Evolutionary conservation across 2,329 filamentous ascomycete genomes (phyloP).

Genomic region (Thelonectria discophora): DNA sequence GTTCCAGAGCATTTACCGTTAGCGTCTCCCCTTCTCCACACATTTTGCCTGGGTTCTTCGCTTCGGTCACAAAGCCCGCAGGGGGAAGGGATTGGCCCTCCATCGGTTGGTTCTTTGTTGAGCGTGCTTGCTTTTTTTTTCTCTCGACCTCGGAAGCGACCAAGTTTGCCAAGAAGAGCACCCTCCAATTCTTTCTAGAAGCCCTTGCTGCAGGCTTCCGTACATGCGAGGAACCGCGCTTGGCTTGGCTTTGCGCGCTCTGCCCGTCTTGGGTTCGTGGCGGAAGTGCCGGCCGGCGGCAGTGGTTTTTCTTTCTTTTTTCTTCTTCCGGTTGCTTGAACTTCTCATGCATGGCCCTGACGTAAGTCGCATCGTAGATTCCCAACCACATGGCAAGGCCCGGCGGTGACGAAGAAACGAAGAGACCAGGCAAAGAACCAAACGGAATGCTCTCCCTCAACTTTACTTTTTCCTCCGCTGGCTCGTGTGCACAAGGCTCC

Average conservation of each 20-base stretch:
- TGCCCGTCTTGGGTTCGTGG: neutral
- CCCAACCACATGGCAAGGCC: neutral
- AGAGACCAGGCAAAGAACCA: neutral
- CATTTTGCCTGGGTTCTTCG: slow-evolving; percentile 7
- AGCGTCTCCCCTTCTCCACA: neutral
- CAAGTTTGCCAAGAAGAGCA: neutral
- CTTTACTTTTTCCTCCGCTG: neutral
- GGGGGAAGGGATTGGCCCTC: neutral
- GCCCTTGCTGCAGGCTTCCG: slow-evolving; percentile 17
- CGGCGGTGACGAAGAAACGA: neutral
- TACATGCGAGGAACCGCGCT: slow-evolving; percentile 10
- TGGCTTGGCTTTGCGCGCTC: neutral
- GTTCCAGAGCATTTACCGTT: neutral
- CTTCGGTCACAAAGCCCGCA: slow-evolving; percentile 6
- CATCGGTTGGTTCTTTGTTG: neutral
- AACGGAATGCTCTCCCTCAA: neutral
- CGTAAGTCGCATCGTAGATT: neutral
- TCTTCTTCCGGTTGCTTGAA: neutral
- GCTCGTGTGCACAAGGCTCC: neutral
- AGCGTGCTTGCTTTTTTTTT: slow-evolving; percentile 14
- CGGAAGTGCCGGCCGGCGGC: slow-evolving; percentile 16
- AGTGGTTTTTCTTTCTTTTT: neutral
- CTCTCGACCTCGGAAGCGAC: too few relatives aligned
- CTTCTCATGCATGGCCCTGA: too few relatives aligned
- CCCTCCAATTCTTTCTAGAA: slow-evolving; percentile 11